Evolutionary conservation across 192 early-diverging fungal genomes (phyloP).

Genomic region (Gamsiella multidivaricata): DNA sequence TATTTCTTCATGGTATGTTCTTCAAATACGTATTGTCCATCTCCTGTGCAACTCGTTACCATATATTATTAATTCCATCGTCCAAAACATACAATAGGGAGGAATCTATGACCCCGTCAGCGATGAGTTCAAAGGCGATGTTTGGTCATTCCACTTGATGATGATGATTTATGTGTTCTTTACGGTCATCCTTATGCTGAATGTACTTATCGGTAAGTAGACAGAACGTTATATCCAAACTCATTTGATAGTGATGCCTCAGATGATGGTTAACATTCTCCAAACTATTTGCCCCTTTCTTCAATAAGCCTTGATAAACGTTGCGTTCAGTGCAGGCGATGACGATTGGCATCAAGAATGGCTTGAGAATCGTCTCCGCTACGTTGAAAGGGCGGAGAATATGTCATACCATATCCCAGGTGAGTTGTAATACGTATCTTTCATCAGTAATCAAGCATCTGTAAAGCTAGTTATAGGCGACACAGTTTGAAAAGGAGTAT

Average conservation of each 20-base stretch:
- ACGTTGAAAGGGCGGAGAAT: constrained; percentile 26
- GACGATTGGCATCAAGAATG: constrained; percentile 13
- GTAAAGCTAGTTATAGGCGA: no score
- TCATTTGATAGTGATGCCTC: background rate
- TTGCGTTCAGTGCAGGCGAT: constrained; percentile 20
- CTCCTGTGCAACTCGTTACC: no score
- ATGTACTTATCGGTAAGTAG: constrained; percentile 19
- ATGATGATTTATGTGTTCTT: constrained; percentile 21
- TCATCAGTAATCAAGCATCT: background rate
- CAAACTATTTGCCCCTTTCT: background rate
- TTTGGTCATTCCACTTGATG: constrained; percentile 12
- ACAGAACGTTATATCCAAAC: background rate
- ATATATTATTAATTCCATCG: no score
- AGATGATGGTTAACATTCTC: background rate
- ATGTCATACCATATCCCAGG: constrained; percentile 19
- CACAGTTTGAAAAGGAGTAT: no score
- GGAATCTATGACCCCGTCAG: constrained; percentile 9
- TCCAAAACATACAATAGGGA: background rate
- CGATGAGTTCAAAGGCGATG: background rate
- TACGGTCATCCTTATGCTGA: constrained; percentile 24
- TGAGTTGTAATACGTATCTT: background rate
- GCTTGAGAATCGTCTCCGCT: constrained; percentile 25
- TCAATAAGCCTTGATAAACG: constrained; percentile 23
- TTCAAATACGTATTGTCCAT: background rate
- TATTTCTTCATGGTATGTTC: constrained; percentile 23